Percentiles rank a stretch among this genome's conserved stretches.
Conservation (phyloP, 1,139 yeast genomes). For the Diutina siamensis region DNA sequence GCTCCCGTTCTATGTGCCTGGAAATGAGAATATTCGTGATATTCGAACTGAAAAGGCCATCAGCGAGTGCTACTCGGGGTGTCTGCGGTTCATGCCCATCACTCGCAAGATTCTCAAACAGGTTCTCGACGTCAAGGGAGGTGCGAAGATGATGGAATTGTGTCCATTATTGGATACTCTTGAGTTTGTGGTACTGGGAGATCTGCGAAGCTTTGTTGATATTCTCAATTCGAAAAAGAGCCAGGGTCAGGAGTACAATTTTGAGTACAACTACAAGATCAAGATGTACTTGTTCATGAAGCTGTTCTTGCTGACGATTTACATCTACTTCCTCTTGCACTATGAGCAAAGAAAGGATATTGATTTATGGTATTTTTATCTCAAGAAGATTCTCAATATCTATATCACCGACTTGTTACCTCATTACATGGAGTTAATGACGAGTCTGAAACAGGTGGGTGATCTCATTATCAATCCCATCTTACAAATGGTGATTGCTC, state of each 20-base stretch:
- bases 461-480: conserved; percentile 33
- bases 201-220: neutral
- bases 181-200: neutral
- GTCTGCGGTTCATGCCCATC: conserved; percentile 7
- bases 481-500: conserved; percentile 27
- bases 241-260: neutral
- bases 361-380: conserved; percentile 17
- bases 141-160: conserved; percentile 1
- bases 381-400: conserved; percentile 18
- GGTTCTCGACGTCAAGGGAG: neutral
- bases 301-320: conserved; percentile 17
- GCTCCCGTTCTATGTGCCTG: conserved; percentile 12
- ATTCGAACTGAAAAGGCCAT: neutral
- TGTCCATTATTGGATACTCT: neutral
- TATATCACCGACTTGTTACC: conserved; percentile 20
- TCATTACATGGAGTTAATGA: conserved; percentile 17
- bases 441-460: conserved; percentile 16
- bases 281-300: conserved; percentile 21
- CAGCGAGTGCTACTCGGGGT: conserved; percentile 10
- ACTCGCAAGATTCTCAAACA: neutral
- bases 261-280: conserved; percentile 5
- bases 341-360: conserved; percentile 14
- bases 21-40: conserved; percentile 1
- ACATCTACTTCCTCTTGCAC: conserved; percentile 19
- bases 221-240: neutral